A percentile compares a stretch with the other conserved stretches of the same genome.
Evolutionary conservation across 768 basidiomycete genomes (phyloP).

Genomic region (Podaxis rugospora): DNA sequence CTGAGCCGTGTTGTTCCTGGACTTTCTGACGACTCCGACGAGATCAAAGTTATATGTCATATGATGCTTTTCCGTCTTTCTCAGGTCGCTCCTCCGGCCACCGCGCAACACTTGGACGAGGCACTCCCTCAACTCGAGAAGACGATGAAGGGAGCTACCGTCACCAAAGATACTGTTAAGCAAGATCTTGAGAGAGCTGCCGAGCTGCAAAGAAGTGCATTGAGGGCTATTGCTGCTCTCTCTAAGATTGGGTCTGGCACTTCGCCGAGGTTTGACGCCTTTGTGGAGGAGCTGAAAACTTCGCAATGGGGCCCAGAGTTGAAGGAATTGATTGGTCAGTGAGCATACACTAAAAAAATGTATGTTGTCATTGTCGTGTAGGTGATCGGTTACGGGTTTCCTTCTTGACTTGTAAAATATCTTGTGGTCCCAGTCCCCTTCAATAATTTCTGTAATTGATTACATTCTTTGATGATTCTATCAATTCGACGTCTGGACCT

Average conservation of each 20-base stretch:
- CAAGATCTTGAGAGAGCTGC: slow-evolving; percentile 85
- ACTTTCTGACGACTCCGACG: slow-evolving; percentile 86
- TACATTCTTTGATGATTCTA: not conserved
- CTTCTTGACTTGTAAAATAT: not conserved
- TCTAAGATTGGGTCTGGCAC: slow-evolving; percentile 68
- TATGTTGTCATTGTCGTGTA: not conserved
- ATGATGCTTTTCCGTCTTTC: slow-evolving; percentile 93
- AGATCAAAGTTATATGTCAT: slow-evolving; percentile 95
- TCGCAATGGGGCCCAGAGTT: slow-evolving; percentile 68
- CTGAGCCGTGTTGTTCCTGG: slow-evolving; percentile 77
- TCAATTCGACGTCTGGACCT: not conserved
- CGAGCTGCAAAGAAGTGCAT: slow-evolving; percentile 86
- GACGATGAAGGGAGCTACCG: slow-evolving; percentile 84
- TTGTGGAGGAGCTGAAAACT: slow-evolving; percentile 70
- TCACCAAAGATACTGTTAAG: slow-evolving; percentile 95
- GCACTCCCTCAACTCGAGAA: slow-evolving; percentile 79
- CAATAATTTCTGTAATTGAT: not conserved
- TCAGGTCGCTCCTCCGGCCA: slow-evolving; percentile 78
- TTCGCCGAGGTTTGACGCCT: slow-evolving; percentile 70
- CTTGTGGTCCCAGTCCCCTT: not conserved
- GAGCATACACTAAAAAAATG: not conserved
- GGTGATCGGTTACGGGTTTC: not conserved
- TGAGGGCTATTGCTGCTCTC: slow-evolving; percentile 83
- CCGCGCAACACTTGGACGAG: slow-evolving; percentile 80
- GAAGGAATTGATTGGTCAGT: slow-evolving; percentile 43